Percentiles rank a stretch among this genome's conserved stretches.
phyloP scores from a whole-genome alignment of 1,284 basidiomycete species.

The Gomphus bonarii region DNA sequence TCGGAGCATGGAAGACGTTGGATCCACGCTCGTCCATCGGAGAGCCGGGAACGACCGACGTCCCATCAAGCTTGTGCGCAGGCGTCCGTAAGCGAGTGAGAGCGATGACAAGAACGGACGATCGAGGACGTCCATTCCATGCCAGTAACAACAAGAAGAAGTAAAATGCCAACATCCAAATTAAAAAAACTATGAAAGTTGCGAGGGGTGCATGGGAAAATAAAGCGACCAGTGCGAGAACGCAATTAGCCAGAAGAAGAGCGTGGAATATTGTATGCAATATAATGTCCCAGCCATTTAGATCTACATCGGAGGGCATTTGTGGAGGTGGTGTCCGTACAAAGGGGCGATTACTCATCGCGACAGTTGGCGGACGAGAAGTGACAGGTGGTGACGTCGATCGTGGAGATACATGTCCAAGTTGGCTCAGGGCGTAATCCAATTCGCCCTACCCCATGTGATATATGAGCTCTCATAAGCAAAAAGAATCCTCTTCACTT shows the following conservation, averaged over 20 bases:
- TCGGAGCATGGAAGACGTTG: conserved; percentile 32
- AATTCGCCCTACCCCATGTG: conserved; percentile 45
- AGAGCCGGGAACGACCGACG: conserved; percentile 25
- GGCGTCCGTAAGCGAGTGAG: conserved; percentile 34
- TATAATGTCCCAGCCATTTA: conserved; percentile 33
- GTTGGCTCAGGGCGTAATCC: conserved; percentile 47
- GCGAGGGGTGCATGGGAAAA: conserved; percentile 43
- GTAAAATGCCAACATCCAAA: conserved; percentile 52
- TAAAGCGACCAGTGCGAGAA: conserved; percentile 46
- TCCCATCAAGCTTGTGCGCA: conserved; percentile 17
- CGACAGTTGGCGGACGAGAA: conserved; percentile 21
- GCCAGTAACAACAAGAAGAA: conserved; percentile 38
- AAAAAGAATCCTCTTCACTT: conserved; percentile 22
- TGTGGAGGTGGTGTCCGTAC: conserved; percentile 19
- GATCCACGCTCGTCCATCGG: conserved; percentile 32
- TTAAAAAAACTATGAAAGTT: conserved; percentile 55
- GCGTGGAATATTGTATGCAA: conserved; percentile 46
- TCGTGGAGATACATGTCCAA: conserved; percentile 28
- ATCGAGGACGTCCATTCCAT: conserved; percentile 43
- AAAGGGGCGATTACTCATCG: conserved; percentile 35
- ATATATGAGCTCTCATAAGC: conserved; percentile 10
- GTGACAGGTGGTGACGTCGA: conserved; percentile 39
- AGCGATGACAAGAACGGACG: conserved; percentile 46
- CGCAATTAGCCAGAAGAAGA: conserved; percentile 45
- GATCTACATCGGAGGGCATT: conserved; percentile 16